Conservation (phyloP, 768 basidiomycete genomes). For the Suillus weaverae region DNA sequence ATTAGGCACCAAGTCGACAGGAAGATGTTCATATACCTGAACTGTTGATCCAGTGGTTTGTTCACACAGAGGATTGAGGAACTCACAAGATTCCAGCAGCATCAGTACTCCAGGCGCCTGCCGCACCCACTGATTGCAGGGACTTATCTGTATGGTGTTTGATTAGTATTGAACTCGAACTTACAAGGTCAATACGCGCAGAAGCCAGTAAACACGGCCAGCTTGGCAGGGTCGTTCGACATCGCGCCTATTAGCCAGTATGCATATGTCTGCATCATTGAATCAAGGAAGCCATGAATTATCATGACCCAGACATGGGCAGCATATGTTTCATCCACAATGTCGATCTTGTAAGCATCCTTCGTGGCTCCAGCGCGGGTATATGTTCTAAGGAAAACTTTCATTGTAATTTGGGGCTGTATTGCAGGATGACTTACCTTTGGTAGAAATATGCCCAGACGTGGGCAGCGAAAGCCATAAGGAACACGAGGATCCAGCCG, state of each 20-base stretch:
- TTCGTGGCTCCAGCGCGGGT: constrained; percentile 49
- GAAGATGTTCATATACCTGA: constrained; percentile 63
- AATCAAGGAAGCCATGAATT: constrained; percentile 67
- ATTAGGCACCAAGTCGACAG: constrained; percentile 66
- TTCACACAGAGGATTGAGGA: constrained; percentile 1
- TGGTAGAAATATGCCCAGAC: constrained; percentile 75
- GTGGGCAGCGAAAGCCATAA: constrained; percentile 63
- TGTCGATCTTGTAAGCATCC: constrained; percentile 49
- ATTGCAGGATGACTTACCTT: constrained; percentile 38
- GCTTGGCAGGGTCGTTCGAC: constrained; percentile 73
- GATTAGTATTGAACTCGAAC: background rate
- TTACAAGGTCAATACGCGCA: constrained; percentile 46
- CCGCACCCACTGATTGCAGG: constrained; percentile 70
- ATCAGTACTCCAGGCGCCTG: constrained; percentile 67
- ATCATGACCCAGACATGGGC: constrained; percentile 58
- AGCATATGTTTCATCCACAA: constrained; percentile 52
- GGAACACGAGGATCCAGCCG: constrained; percentile 61
- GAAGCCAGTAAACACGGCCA: constrained; percentile 76
- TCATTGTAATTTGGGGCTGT: background rate
- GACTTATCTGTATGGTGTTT: constrained; percentile 51
- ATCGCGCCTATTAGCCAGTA: constrained; percentile 82
- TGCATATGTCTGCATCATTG: constrained; percentile 77
- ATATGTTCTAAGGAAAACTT: constrained; percentile 41
- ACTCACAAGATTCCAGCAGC: constrained; percentile 60
- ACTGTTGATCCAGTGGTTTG: constrained; percentile 3